Base-by-base conservation (phyloP, 2,329 filamentous ascomycete genomes). In the Alternaria incomplexa region DNA sequence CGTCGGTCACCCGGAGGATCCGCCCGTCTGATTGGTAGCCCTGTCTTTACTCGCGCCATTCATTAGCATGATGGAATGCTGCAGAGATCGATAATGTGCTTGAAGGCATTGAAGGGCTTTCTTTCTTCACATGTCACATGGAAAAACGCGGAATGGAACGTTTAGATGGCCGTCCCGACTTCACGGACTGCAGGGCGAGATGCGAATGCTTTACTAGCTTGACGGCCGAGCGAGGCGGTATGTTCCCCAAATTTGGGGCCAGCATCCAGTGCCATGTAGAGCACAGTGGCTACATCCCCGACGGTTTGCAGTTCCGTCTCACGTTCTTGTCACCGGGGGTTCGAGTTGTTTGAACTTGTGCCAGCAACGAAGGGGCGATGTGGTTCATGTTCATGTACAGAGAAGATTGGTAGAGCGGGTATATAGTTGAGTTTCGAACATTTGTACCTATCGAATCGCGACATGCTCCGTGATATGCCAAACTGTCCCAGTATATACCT, bases 181-280 rank as follows among this genome's bases (percentile, higher is more conserved):
- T 36, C 1, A n/a, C 30, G 30, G 32, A 36, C 32, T 36, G 32
- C 32, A 36, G 32, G 32, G 32, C 32, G 32, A 36, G 32, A 36
- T 36, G 32, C 15, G 32, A 36, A 9, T 2, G 32, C 32, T 36
- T 2, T 2, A 36, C 0, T 2, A 0, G 32, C 13, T 36, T 36
- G 1, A 9, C 32, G 15, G 7, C 32, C 1, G 32, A 36, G 0
- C 1, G 0, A 1, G 32, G 32, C 32, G 32, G 15, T 36, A 36
- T 36, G 15, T 9, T 0, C 32, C 2, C 4, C 1, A 36, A 1
- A 8, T 1, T 36, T 36, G 4, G 15, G 32, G 3, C 1, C 32
- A 36, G 7, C 32, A 36, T n/a, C 0, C 0, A 36, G 13, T 2
- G 4, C 32, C 32, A 36, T 36, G 2, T 36, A 9, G 7, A 4